These are phyloP conservation scores for Tetrapisispora phaffii DNA, from an alignment of 805 yeast genomes.

Conservation along the genomic window DNA sequence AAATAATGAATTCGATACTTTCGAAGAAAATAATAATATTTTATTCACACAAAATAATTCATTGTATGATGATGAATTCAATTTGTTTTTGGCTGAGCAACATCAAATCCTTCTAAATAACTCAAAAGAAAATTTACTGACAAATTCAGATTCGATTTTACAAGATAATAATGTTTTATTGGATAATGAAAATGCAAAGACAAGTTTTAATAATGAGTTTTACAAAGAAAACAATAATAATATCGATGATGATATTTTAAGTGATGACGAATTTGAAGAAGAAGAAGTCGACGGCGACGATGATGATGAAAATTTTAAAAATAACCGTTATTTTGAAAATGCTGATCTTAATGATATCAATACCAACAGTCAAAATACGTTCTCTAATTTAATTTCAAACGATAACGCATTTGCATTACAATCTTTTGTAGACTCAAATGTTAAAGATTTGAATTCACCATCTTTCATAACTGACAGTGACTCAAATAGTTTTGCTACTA, in stretches of 20 bases:
- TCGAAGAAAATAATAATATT: slow-evolving; percentile 4
- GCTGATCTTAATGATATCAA: slow-evolving; percentile 7
- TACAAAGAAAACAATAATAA: slow-evolving; percentile 22
- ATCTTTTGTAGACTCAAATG: slow-evolving; percentile 3
- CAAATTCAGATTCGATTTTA: slow-evolving; percentile 14
- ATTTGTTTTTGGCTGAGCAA: slow-evolving; percentile 4
- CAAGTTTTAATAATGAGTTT: slow-evolving; percentile 26
- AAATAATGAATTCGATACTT: neutral
- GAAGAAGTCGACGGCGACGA: slow-evolving; percentile 12
- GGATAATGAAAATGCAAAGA: slow-evolving; percentile 23
- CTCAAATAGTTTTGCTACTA: slow-evolving; percentile 10
- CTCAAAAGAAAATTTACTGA: slow-evolving; percentile 17
- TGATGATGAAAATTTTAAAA: neutral
- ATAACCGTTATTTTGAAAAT: slow-evolving; percentile 8
- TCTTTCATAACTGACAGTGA: slow-evolving; percentile 7
- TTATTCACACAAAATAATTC: slow-evolving; percentile 11
- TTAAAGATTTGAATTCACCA: neutral
- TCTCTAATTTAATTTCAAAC: neutral
- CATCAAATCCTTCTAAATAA: neutral
- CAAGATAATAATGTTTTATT: slow-evolving; percentile 20
- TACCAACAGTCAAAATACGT: neutral
- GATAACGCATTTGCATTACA: neutral
- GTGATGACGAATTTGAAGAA: slow-evolving; percentile 21
- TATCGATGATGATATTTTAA: slow-evolving; percentile 18
- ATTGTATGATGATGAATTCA: slow-evolving; percentile 13